Evolutionary conservation across 441 rosid species (phyloP).

Genomic region (Melastoma candidum): DNA sequence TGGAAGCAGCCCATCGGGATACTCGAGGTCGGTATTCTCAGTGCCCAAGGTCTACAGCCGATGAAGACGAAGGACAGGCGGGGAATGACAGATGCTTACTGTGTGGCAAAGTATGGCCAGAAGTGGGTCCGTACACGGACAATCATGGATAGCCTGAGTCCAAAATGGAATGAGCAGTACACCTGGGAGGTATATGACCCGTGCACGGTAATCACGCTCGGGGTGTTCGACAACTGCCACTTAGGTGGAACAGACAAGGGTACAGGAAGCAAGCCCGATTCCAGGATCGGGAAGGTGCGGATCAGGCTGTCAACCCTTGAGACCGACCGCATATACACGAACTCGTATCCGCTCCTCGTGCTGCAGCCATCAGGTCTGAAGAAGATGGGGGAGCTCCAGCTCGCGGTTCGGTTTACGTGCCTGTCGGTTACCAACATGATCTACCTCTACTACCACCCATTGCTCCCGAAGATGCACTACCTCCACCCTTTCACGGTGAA

Average conservation of each 20-base stretch:
- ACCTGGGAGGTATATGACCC: constrained; percentile 63
- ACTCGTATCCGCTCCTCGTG: constrained; percentile 55
- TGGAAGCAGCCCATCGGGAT: constrained; percentile 64
- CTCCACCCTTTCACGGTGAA: constrained; percentile 56
- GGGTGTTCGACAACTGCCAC: constrained; percentile 62
- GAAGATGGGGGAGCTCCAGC: constrained; percentile 62
- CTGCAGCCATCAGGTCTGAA: constrained; percentile 45
- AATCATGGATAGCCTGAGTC: constrained; percentile 41
- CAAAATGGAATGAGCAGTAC: constrained; percentile 68
- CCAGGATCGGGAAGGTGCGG: constrained; percentile 55
- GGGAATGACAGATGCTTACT: constrained; percentile 51
- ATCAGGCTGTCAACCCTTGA: constrained; percentile 52
- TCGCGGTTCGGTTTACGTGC: constrained; percentile 57
- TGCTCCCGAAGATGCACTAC: constrained; percentile 63
- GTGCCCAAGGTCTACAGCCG: constrained; percentile 51
- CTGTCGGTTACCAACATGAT: constrained; percentile 47
- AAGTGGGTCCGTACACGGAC: constrained; percentile 67
- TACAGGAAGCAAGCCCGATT: constrained; percentile 30
- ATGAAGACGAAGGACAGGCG: constrained; percentile 49
- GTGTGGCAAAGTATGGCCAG: constrained; percentile 58
- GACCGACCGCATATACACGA: constrained; percentile 51
- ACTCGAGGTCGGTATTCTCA: constrained; percentile 53
- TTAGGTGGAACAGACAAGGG: constrained; percentile 43
- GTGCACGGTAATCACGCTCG: constrained; percentile 49
- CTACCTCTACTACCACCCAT: constrained; percentile 48